These are phyloP conservation scores for Solidago caesia DNA, from an alignment of 129 eudicot genomes.

Conservation along the genomic window DNA sequence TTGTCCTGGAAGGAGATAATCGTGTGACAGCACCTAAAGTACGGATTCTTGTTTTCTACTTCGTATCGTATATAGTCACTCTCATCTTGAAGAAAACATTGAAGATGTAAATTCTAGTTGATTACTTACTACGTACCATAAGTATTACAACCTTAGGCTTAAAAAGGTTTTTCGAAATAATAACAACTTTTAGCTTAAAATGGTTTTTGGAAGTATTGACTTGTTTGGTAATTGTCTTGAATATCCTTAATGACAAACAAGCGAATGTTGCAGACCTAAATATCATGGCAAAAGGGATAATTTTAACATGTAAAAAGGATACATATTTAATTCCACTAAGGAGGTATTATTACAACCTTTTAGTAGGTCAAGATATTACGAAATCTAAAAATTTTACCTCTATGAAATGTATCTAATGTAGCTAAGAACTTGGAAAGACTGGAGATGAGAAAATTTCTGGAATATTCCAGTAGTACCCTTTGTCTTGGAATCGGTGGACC, in stretches of 20 bases:
- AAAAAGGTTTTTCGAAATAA: no score
- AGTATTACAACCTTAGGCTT: no score
- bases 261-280: background rate
- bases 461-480: no score
- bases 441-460: no score
- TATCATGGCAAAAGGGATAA: background rate
- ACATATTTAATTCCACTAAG: background rate
- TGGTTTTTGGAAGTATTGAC: constrained; percentile 7
- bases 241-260: background rate
- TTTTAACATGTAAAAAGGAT: no score
- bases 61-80: background rate
- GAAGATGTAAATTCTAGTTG: background rate
- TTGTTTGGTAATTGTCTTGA: constrained; percentile 14
- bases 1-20: constrained; percentile 94
- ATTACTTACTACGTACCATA: constrained; percentile 7
- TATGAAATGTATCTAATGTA: no score
- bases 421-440: no score
- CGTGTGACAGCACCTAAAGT: constrained; percentile 81
- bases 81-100: background rate
- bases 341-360: background rate
- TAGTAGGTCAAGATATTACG: no score
- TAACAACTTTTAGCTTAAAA: background rate
- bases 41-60: constrained; percentile 26
- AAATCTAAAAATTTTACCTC: no score
- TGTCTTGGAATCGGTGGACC: no score